These are phyloP conservation scores for Cladophialophora immunda DNA, from an alignment of 2,329 filamentous ascomycete genomes.

Conservation along the genomic window DNA sequence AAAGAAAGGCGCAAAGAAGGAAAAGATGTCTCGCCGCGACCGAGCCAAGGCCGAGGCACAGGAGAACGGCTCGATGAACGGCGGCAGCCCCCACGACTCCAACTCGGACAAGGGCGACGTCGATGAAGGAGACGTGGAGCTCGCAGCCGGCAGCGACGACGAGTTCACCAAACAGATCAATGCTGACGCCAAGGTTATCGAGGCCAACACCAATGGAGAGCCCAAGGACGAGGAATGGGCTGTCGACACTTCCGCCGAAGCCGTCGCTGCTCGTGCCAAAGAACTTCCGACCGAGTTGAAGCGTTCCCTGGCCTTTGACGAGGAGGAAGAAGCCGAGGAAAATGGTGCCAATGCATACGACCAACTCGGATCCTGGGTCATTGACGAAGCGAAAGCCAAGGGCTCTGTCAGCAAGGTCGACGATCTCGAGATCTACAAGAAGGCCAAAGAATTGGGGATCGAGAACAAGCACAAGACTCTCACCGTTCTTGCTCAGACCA, in stretches of 20 bases:
- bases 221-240: constrained; percentile 92
- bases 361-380: constrained; percentile 91
- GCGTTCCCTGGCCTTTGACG: constrained; percentile 83
- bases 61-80: constrained; percentile 64
- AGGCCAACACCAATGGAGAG: constrained; percentile 66
- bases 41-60: constrained; percentile 74
- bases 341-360: constrained; percentile 85
- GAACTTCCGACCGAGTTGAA: constrained; percentile 95
- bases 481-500: constrained; percentile 87
- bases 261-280: constrained; percentile 91
- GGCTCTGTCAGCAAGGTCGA: constrained; percentile 80
- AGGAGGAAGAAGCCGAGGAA: constrained; percentile 81
- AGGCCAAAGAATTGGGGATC: constrained; percentile 95
- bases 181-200: constrained; percentile 75
- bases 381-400: constrained; percentile 72
- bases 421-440: constrained; percentile 91
- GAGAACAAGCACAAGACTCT: constrained; percentile 94
- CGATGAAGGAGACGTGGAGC: constrained; percentile 71
- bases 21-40: constrained; percentile 81
- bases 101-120: constrained; percentile 67
- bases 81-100: constrained; percentile 71
- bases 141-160: constrained; percentile 84
- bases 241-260: constrained; percentile 94
- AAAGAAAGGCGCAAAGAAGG: constrained; percentile 91
- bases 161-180: constrained; percentile 83